These are phyloP conservation scores for Yamadazyma oceani DNA, from an alignment of 1,139 yeast species.

Conservation along the genomic window DNA sequence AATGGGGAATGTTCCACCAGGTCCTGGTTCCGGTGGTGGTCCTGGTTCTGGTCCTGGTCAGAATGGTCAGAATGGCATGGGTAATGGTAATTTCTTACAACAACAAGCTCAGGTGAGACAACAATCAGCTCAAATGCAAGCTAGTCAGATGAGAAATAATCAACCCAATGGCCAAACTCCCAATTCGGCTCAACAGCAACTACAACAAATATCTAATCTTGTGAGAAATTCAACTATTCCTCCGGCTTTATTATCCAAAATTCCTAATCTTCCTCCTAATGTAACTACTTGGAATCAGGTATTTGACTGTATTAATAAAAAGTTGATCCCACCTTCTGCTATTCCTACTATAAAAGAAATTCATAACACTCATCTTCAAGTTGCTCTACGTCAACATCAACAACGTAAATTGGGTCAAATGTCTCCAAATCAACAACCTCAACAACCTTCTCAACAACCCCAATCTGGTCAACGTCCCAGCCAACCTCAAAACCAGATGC, in stretches of 20 bases:
- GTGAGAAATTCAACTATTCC: constrained; percentile 68
- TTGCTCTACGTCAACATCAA: constrained; percentile 38
- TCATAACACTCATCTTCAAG: constrained; percentile 53
- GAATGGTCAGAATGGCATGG: no score
- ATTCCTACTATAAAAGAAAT: constrained; percentile 60
- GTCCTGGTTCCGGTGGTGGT: no score
- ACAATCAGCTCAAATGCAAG: constrained; percentile 37
- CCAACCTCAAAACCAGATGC: constrained; percentile 5
- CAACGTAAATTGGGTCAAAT: constrained; percentile 24
- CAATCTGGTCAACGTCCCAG: no score
- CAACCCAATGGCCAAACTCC: constrained; percentile 10
- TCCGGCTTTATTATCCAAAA: constrained; percentile 61
- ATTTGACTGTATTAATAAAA: constrained; percentile 64
- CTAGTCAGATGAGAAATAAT: constrained; percentile 19
- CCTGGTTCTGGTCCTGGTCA: no score
- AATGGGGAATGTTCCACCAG: no score
- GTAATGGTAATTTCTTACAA: constrained; percentile 33
- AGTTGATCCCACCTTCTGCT: constrained; percentile 53
- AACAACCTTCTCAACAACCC: constrained; percentile 11
- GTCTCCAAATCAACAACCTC: constrained; percentile 18
- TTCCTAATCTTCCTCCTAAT: constrained; percentile 82
- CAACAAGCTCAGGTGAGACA: constrained; percentile 55
- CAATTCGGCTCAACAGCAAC: constrained; percentile 23
- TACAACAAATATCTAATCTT: constrained; percentile 38
- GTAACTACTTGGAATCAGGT: constrained; percentile 84